A percentile compares a stretch with the other conserved stretches of the same genome.
phyloP scores from a whole-genome alignment of 306 rosid species.

The Sophora flavescens region DNA sequence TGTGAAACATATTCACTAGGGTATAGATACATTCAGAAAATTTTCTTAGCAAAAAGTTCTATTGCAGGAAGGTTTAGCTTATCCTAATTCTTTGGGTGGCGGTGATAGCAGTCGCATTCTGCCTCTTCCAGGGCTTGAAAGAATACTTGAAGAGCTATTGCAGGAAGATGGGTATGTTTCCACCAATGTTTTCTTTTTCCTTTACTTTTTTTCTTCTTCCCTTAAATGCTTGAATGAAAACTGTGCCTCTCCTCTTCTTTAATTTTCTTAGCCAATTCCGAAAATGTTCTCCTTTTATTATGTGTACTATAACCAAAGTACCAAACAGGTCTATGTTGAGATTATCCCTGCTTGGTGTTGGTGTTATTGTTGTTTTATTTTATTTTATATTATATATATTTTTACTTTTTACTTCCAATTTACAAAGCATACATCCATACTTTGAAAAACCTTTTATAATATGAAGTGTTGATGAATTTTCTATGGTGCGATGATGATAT shows the following conservation, averaged over 20 bases:
- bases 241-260: not conserved
- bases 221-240: not conserved
- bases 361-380: too few relatives aligned
- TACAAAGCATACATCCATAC: not conserved
- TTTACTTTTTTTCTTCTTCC: not conserved
- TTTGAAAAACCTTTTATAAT: not conserved
- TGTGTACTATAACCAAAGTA: not conserved
- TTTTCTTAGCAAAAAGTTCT: constrained; percentile 3
- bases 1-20: not conserved
- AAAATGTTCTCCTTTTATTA: not conserved
- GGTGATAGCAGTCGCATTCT: constrained; percentile 48
- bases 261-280: constrained; percentile 12
- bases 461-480: not conserved
- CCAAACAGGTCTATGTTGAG: too few relatives aligned
- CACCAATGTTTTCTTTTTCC: not conserved
- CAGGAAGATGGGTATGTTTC: constrained; percentile 66
- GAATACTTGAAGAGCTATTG: constrained; percentile 66
- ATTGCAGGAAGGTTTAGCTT: constrained; percentile 52
- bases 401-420: not conserved
- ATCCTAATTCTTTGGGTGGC: constrained; percentile 50
- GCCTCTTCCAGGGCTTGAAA: constrained; percentile 78
- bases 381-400: too few relatives aligned
- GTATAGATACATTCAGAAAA: not conserved
- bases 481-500: constrained; percentile 35
- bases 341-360: not conserved